Base-by-base conservation (phyloP, 2,329 filamentous ascomycete species). In the Xylariaceae sp. region DNA sequence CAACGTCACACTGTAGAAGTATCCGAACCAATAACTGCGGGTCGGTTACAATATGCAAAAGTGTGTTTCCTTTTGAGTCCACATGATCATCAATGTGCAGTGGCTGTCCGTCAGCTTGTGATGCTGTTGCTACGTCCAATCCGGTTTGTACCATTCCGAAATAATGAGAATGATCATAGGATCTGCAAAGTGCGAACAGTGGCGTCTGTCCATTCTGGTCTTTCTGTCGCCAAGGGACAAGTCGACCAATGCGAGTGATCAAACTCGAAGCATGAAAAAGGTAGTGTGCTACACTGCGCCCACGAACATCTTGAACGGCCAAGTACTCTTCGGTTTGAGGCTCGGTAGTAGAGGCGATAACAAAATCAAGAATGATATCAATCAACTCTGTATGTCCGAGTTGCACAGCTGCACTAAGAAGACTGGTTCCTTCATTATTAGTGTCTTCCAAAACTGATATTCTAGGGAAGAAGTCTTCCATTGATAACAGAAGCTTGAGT, bases 191-290 rank as follows among this genome's bases (percentile, higher is more conserved):
- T 2, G 93, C 93, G 64, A 98, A 97, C 7, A 98, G 71, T 2
- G 93, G 94, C n/a, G 94, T 98, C 67, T 97, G 93, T 0, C 93
- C 93, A 61, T 97, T 96, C 64, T 90, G 94, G 66, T 98, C 93
- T 55, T 85, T 89, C 65, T 94, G 82, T 47, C 82, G 80, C 93
- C 93, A 98, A 7, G 89, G 87, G 42, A 98, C 73, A 54, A 92
- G 69, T 48, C 78, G 76, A 2, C 90, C 91, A 49, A 97, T 84
- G 44, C 79, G 77, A 36, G 74, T 71, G 55, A 98, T 93, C 17
- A 98, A 73, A 42, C 79, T 76, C 2, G 93, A 93, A 7, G 88
- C 85, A 60, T 95, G 87, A 69, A 98, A 98, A 14, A 98, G 75
- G 64, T 98, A 98, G 66, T 98, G 93, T n/a, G 86, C 93, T 42